A percentile compares a stretch with the other conserved stretches of the same genome.
Conservation (phyloP, 257 asterid genomes). For the Fraxinus americana region DNA sequence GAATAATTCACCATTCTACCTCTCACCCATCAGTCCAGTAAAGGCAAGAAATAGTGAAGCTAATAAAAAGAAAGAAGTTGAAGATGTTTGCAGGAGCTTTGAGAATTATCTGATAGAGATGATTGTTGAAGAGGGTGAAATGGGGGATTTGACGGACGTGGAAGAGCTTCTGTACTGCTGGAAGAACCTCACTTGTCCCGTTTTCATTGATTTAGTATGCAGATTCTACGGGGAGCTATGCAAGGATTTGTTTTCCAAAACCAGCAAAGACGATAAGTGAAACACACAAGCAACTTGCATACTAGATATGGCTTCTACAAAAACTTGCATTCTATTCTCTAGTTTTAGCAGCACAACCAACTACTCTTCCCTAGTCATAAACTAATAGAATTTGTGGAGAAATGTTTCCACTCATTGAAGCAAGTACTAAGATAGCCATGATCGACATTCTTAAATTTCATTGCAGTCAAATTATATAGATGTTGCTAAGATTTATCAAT, state of each 20-base stretch:
- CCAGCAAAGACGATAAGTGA: constrained; percentile 5
- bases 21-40: constrained; percentile 76
- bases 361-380: not conserved
- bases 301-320: constrained; percentile 5
- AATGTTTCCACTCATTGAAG: not conserved
- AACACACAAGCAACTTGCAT: constrained; percentile 1
- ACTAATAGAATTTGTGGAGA: not conserved
- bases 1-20: constrained; percentile 45
- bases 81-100: constrained; percentile 73
- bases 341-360: not conserved
- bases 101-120: constrained; percentile 68
- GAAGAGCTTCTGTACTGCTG: constrained; percentile 77
- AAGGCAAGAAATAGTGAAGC: constrained; percentile 34
- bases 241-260: constrained; percentile 50
- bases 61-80: constrained; percentile 30
- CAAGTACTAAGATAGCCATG: not conserved
- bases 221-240: constrained; percentile 75
- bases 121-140: constrained; percentile 72
- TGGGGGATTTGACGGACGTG: constrained; percentile 58
- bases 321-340: not conserved
- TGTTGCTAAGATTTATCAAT: not conserved
- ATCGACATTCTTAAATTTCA: not conserved
- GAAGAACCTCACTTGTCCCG: constrained; percentile 58
- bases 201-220: constrained; percentile 62
- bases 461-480: not conserved